Evolutionary conservation across 192 early-diverging fungal species (phyloP).

Genomic region (Linnemannia elongata): DNA sequence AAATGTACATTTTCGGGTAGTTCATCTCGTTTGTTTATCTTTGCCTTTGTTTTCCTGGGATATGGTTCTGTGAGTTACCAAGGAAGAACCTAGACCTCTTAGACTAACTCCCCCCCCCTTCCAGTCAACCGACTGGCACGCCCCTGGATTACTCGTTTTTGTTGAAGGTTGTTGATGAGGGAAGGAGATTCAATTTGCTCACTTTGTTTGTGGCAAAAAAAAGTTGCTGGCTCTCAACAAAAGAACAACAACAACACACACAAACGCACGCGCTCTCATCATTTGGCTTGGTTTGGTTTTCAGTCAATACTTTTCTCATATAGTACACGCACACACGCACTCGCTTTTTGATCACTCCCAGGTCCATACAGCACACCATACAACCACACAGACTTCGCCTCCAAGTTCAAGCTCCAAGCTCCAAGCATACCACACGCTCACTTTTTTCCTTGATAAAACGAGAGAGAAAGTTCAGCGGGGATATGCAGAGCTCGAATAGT

Average conservation of each 20-base stretch:
- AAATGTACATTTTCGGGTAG: slow-evolving; percentile 6
- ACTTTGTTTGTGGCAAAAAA: slow-evolving; percentile 2
- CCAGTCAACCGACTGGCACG: background rate
- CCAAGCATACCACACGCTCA: background rate
- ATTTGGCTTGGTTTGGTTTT: background rate
- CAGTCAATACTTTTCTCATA: too few species aligned
- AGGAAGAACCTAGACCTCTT: background rate
- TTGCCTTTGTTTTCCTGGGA: background rate
- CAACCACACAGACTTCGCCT: background rate
- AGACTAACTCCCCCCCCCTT: background rate
- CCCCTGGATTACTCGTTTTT: background rate
- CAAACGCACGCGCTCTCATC: background rate
- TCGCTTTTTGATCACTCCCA: background rate
- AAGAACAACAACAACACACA: background rate
- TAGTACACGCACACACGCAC: background rate
- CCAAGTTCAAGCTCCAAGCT: too few species aligned
- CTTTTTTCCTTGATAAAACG: background rate
- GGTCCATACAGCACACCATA: background rate
- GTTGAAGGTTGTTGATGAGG: background rate
- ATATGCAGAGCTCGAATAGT: background rate
- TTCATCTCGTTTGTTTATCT: too few species aligned
- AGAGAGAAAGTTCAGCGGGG: background rate
- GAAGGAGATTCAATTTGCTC: background rate
- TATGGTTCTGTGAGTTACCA: background rate
- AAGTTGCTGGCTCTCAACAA: background rate